phyloP scores from a whole-genome alignment of 371 early-diverging fungal species.

The Synchytrium microbalum region DNA sequence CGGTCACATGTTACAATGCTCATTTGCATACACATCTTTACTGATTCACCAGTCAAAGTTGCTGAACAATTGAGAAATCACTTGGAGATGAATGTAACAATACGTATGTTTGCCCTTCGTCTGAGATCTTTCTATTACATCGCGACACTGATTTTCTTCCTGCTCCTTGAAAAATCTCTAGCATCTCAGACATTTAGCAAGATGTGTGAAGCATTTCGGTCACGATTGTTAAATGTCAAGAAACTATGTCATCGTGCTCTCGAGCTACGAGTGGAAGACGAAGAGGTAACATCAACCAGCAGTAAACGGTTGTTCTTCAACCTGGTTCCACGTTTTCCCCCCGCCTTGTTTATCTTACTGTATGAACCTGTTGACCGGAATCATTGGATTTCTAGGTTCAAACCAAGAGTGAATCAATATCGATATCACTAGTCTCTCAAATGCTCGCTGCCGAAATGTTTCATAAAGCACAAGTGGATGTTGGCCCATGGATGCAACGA shows the following conservation, averaged over 20 bases:
- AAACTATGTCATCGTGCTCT: not conserved
- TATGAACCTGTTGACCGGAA: not conserved
- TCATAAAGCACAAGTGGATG: not conserved
- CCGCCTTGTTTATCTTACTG: no score
- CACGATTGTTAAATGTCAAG: not conserved
- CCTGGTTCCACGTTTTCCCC: no score
- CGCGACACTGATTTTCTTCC: no score
- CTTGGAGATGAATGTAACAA: not conserved
- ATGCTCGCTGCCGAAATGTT: not conserved
- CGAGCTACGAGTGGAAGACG: not conserved
- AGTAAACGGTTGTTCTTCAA: no score
- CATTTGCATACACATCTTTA: not conserved
- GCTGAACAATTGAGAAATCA: not conserved
- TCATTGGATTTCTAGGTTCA: not conserved
- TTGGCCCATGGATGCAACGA: not conserved
- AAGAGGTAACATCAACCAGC: not conserved
- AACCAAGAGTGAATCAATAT: not conserved
- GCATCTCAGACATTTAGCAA: not conserved
- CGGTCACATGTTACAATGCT: not conserved
- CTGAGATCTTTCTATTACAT: no score
- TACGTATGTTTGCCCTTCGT: not conserved
- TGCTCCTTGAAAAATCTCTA: not conserved
- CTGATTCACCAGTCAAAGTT: not conserved
- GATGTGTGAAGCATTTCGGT: not conserved
- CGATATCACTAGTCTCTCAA: not conserved